A percentile compares a stretch with the other conserved stretches of the same genome.
Conservation (phyloP, 495 filamentous ascomycete genomes). For the Endocarpon pusillum region DNA sequence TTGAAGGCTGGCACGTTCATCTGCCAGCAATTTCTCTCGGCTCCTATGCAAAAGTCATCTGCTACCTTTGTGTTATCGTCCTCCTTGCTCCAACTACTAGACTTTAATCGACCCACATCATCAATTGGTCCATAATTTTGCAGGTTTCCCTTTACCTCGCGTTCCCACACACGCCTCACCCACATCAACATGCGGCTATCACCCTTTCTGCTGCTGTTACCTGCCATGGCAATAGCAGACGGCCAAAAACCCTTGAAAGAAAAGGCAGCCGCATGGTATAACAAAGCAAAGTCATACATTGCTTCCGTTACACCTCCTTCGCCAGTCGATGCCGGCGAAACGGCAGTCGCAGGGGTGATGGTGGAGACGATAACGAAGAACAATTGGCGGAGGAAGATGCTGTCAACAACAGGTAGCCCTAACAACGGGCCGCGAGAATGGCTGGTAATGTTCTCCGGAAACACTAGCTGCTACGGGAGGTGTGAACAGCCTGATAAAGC, state of each 20-base stretch:
- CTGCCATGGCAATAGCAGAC: slow-evolving; percentile 53
- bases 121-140: too few species aligned
- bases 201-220: slow-evolving; percentile 44
- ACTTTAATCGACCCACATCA: too few species aligned
- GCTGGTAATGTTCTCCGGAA: slow-evolving; percentile 65
- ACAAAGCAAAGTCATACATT: slow-evolving; percentile 42
- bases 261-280: slow-evolving; percentile 46
- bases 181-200: slow-evolving; percentile 53
- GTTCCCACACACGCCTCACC: slow-evolving; percentile 9
- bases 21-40: too few species aligned
- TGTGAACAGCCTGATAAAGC: slow-evolving; percentile 35
- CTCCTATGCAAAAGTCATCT: too few species aligned
- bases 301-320: slow-evolving; percentile 30
- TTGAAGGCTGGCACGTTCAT: too few species aligned
- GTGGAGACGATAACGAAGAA: slow-evolving; percentile 45
- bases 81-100: too few species aligned
- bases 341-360: slow-evolving; percentile 36
- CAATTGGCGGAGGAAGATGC: slow-evolving; percentile 57
- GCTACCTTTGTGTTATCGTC: too few species aligned
- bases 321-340: slow-evolving; percentile 30
- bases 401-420: slow-evolving; percentile 36
- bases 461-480: slow-evolving; percentile 68
- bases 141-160: slow-evolving; percentile 6
- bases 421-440: slow-evolving; percentile 49
- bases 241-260: slow-evolving; percentile 57